Evolutionary conservation across 73 alveolate genomes (phyloP).

Genomic region (Symbiodinium pilosum): DNA sequence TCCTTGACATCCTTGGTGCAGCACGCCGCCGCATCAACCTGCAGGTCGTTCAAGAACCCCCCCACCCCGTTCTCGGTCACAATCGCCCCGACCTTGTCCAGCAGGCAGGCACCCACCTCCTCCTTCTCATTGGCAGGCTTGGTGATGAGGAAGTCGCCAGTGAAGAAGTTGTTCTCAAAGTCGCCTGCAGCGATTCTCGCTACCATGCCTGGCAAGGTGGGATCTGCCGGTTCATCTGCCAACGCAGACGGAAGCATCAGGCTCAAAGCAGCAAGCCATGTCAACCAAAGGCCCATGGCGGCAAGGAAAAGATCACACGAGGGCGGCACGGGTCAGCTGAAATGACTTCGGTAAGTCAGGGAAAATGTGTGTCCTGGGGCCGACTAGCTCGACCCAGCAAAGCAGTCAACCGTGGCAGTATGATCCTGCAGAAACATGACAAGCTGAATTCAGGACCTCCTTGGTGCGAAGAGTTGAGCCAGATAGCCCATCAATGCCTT

Average conservation of each 20-base stretch:
- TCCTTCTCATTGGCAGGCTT: not conserved
- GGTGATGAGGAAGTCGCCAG: not conserved
- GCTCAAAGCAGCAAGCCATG: not conserved
- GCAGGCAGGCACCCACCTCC: not conserved
- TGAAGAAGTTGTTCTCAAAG: slow-evolving; percentile 8
- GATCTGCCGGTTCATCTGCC: not conserved
- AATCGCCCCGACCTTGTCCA: not conserved
- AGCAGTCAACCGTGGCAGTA: no score
- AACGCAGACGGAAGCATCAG: not conserved
- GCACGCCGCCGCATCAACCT: slow-evolving; percentile 12
- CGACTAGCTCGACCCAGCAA: no score
- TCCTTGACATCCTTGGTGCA: not conserved
- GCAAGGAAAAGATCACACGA: not conserved
- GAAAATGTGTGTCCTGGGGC: no score
- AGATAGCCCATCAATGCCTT: not conserved
- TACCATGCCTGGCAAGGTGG: not conserved
- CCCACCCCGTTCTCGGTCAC: not conserved
- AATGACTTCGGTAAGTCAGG: no score
- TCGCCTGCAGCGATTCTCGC: not conserved
- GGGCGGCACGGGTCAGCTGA: no score
- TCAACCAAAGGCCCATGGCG: not conserved
- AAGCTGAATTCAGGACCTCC: not conserved
- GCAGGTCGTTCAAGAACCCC: not conserved
- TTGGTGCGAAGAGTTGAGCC: slow-evolving; percentile 2
- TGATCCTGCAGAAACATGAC: not conserved